These are phyloP conservation scores for Fusarium anguioides DNA, from an alignment of 2,329 filamentous ascomycete species.

Conservation along the genomic window DNA sequence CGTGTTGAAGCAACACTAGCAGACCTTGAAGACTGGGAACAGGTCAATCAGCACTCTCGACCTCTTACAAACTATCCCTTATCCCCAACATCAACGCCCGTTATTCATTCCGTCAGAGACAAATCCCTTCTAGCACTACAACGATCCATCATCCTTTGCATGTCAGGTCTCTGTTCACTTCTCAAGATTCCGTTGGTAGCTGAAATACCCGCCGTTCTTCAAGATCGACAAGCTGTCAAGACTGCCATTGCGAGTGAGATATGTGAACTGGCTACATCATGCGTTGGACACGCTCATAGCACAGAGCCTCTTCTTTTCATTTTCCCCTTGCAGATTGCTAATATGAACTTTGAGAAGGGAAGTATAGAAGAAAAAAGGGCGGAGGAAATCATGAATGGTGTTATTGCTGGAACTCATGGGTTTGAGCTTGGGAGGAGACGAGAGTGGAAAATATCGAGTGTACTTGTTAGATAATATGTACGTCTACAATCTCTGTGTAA, in stretches of 20 bases:
- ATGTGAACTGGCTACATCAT: constrained; percentile 8
- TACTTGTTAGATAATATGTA: background rate
- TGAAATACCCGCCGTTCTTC: background rate
- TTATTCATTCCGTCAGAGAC: background rate
- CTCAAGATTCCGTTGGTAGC: background rate
- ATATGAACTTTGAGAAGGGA: constrained; percentile 5
- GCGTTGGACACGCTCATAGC: background rate
- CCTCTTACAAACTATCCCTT: background rate
- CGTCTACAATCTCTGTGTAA: background rate
- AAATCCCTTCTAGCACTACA: constrained; percentile 1
- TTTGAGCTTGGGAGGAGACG: constrained; percentile 27
- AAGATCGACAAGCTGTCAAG: background rate
- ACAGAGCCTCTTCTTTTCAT: constrained; percentile 10
- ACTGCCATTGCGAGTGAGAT: constrained; percentile 14
- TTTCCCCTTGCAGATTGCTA: constrained; percentile 10
- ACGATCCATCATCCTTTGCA: constrained; percentile 11
- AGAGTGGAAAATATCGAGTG: background rate
- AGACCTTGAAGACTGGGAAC: constrained; percentile 6
- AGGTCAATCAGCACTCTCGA: background rate
- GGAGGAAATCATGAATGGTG: constrained; percentile 12
- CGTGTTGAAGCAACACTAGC: constrained; percentile 2
- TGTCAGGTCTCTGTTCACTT: background rate
- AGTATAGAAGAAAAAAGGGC: constrained; percentile 10
- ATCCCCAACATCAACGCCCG: fast-evolving
- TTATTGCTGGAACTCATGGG: constrained; percentile 14